Percentiles rank a stretch among this genome's conserved stretches.
Conservation (phyloP, 2,329 filamentous ascomycete species). For the Diaporthe longicolla region DNA sequence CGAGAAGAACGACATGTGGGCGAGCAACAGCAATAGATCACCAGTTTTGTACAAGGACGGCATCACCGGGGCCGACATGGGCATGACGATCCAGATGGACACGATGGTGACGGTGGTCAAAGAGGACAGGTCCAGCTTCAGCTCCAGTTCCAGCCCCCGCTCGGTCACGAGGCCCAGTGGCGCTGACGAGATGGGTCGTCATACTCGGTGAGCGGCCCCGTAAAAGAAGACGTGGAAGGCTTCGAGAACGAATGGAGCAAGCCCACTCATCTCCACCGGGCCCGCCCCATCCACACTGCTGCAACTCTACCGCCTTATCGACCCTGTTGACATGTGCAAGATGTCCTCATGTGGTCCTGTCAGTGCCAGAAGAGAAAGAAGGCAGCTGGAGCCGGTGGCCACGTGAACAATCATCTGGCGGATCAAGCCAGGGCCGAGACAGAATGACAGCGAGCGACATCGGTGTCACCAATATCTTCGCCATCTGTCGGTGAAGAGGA, state of each 20-base stretch:
- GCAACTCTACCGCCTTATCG: background rate
- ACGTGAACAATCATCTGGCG: constrained; percentile 27
- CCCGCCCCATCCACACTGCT: background rate
- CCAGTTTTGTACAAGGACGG: background rate
- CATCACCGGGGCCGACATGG: background rate
- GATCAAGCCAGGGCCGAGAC: constrained; percentile 24
- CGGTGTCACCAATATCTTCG: constrained; percentile 34
- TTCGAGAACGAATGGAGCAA: constrained; percentile 33
- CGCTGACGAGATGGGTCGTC: constrained; percentile 11
- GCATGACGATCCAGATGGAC: constrained; percentile 50
- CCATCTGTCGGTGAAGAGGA: constrained; percentile 40
- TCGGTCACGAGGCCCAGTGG: constrained; percentile 8
- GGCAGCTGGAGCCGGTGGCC: constrained; percentile 28
- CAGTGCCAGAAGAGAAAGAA: background rate
- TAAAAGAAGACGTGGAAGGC: constrained; percentile 19
- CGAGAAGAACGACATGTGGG: background rate
- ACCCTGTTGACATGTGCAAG: background rate
- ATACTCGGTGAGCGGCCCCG: constrained; percentile 30
- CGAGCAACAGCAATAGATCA: background rate
- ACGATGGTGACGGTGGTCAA: constrained; percentile 49
- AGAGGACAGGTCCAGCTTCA: constrained; percentile 28
- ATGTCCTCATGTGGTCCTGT: background rate
- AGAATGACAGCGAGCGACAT: constrained; percentile 34
- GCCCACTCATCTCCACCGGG: background rate
- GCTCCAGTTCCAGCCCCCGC: background rate